Conservation (phyloP, 1,284 basidiomycete species). For the Lentinus polychrous region DNA sequence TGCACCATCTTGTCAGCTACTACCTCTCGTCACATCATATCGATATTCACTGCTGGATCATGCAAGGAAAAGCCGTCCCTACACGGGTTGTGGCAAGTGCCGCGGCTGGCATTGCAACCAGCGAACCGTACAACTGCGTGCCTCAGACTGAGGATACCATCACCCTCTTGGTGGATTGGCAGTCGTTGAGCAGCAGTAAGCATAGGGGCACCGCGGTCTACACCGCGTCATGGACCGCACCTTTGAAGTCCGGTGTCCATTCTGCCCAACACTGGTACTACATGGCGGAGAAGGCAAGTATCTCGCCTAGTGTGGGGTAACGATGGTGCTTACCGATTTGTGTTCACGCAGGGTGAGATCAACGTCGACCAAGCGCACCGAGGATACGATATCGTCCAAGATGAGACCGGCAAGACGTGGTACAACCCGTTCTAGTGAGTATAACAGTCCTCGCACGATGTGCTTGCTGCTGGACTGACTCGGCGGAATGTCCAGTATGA, state of each 20-base stretch:
- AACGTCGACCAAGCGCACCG: constrained; percentile 89
- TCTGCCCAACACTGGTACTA: constrained; percentile 92
- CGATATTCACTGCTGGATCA: constrained; percentile 88
- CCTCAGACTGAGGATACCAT: constrained; percentile 90
- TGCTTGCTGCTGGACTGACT: neutral
- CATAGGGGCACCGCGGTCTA: constrained; percentile 82
- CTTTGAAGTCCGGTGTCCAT: constrained; percentile 73
- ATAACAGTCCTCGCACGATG: neutral
- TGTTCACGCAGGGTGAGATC: constrained; percentile 66
- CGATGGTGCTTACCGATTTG: neutral
- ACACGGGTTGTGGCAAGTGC: constrained; percentile 84
- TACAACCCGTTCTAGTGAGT: constrained; percentile 88
- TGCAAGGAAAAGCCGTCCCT: constrained; percentile 74
- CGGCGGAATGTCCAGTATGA: constrained; percentile 55
- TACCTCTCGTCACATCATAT: constrained; percentile 94
- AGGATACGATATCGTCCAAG: constrained; percentile 83
- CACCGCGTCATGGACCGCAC: constrained; percentile 87
- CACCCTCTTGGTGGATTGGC: constrained; percentile 90
- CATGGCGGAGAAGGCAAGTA: constrained; percentile 77
- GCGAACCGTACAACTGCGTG: constrained; percentile 79
- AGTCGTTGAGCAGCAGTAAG: constrained; percentile 61
- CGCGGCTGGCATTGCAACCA: constrained; percentile 83
- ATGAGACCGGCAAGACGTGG: constrained; percentile 77
- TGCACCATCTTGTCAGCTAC: constrained; percentile 47
- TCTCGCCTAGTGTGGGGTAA: neutral